A percentile compares a stretch with the other conserved stretches of the same genome.
phyloP scores from a whole-genome alignment of 495 filamentous ascomycete species.

The Penicillium desertorum region DNA sequence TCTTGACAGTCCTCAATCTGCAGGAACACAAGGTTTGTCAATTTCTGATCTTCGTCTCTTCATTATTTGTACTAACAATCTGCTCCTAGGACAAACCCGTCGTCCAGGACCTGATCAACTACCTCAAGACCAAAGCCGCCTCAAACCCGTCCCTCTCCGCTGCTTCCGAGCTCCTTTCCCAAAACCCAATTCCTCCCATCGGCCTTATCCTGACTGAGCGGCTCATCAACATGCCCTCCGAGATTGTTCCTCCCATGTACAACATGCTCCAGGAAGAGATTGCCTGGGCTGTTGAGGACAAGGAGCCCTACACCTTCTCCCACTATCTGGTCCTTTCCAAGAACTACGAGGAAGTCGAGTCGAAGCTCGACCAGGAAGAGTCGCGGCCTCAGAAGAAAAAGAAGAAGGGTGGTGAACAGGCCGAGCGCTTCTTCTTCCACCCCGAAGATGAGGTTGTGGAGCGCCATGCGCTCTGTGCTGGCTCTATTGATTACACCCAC shows the following conservation, averaged over 20 bases:
- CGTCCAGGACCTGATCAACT: constrained; percentile 65
- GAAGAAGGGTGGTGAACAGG: constrained; percentile 56
- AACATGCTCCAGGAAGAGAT: constrained; percentile 93
- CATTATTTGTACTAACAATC: constrained; percentile 13
- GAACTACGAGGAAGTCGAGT: constrained; percentile 84
- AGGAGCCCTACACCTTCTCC: constrained; percentile 89
- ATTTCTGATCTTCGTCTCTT: neutral
- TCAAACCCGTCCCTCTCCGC: constrained; percentile 52
- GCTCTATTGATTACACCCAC: constrained; percentile 72
- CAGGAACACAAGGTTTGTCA: constrained; percentile 64
- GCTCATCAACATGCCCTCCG: constrained; percentile 89
- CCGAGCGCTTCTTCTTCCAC: constrained; percentile 82
- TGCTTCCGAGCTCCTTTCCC: constrained; percentile 55
- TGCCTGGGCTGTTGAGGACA: constrained; percentile 81
- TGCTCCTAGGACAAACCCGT: constrained; percentile 60
- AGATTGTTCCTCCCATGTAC: constrained; percentile 95
- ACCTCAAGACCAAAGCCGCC: constrained; percentile 63
- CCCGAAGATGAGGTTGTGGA: constrained; percentile 93
- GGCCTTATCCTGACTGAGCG: constrained; percentile 89
- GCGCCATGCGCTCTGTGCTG: constrained; percentile 63
- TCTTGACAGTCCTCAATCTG: constrained; percentile 85
- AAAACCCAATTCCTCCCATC: constrained; percentile 55
- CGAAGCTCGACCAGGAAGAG: constrained; percentile 69
- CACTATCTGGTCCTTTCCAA: constrained; percentile 91
- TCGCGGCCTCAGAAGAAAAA: constrained; percentile 73